These are phyloP conservation scores for Hypomyces rosellus DNA, from an alignment of 2,329 filamentous ascomycete species.

Conservation along the genomic window DNA sequence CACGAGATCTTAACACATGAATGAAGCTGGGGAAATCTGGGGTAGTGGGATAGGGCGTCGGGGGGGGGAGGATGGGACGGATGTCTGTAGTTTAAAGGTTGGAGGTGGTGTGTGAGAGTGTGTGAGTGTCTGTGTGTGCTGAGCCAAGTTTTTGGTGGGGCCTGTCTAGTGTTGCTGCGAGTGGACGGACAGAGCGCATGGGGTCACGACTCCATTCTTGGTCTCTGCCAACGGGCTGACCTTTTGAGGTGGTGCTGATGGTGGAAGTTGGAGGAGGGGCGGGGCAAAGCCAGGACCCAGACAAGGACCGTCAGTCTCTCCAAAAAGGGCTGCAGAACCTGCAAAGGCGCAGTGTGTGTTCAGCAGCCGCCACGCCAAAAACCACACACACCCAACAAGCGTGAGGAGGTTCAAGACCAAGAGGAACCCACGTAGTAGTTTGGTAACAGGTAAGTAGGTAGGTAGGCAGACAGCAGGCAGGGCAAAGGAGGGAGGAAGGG, in stretches of 20 bases:
- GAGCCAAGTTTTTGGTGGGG: slow-evolving; percentile 11
- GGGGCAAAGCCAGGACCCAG: background rate
- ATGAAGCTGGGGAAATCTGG: slow-evolving; percentile 17
- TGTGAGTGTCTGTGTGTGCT: background rate
- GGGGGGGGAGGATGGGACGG: background rate
- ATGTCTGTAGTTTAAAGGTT: slow-evolving; percentile 7
- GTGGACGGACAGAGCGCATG: slow-evolving; percentile 1
- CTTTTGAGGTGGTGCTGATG: background rate
- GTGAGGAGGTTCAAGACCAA: no score
- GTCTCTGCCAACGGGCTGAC: background rate
- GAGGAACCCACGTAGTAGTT: no score
- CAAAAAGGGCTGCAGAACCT: background rate
- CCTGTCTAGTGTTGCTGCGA: background rate
- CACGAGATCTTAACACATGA: slow-evolving; percentile 12
- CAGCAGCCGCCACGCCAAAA: no score
- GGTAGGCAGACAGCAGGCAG: background rate
- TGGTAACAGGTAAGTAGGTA: background rate
- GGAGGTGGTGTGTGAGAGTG: slow-evolving; percentile 1
- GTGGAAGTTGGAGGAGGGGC: background rate
- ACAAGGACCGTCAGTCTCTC: background rate
- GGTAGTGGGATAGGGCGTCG: slow-evolving; percentile 15
- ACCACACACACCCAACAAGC: no score
- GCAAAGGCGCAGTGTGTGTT: no score
- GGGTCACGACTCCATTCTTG: slow-evolving; percentile 7
- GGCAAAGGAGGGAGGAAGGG: background rate